phyloP scores from a whole-genome alignment of 2,329 filamentous ascomycete genomes.

The Cytospora mali region DNA sequence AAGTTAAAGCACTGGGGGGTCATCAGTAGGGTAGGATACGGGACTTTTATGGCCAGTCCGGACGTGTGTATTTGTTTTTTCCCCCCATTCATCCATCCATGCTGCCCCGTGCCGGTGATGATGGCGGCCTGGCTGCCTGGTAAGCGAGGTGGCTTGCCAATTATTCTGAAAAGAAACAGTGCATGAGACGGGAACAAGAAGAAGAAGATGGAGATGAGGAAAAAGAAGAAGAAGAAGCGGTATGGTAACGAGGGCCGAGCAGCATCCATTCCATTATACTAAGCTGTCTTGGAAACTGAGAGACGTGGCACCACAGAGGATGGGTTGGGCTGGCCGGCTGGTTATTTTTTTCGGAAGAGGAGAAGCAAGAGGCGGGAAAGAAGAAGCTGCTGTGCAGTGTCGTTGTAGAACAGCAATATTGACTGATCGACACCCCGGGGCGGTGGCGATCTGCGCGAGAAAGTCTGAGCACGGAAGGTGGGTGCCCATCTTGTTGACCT shows the following conservation, averaged over 20 bases:
- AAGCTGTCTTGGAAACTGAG: neutral
- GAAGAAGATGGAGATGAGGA: neutral
- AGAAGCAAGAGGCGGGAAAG: slow-evolving; percentile 19
- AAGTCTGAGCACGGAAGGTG: neutral
- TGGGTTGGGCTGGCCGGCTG: neutral
- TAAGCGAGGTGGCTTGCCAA: no score
- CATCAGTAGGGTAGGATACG: neutral
- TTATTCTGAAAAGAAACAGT: no score
- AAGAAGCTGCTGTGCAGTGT: neutral
- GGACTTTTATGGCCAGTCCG: no score
- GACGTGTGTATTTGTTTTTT: no score
- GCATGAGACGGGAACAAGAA: no score
- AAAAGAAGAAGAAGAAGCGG: neutral
- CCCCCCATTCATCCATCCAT: no score
- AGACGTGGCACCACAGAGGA: slow-evolving; percentile 1
- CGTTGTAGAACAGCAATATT: slow-evolving; percentile 7
- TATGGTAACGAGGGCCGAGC: no score
- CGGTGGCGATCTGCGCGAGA: slow-evolving; percentile 14
- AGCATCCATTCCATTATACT: no score
- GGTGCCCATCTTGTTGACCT: no score
- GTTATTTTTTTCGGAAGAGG: neutral
- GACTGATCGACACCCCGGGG: slow-evolving; percentile 3
- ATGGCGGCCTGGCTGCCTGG: no score
- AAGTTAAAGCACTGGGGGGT: no score
- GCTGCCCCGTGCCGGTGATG: no score